Evolutionary conservation across 208 protist species (phyloP).

Genomic region (Trypanosoma caninum): DNA sequence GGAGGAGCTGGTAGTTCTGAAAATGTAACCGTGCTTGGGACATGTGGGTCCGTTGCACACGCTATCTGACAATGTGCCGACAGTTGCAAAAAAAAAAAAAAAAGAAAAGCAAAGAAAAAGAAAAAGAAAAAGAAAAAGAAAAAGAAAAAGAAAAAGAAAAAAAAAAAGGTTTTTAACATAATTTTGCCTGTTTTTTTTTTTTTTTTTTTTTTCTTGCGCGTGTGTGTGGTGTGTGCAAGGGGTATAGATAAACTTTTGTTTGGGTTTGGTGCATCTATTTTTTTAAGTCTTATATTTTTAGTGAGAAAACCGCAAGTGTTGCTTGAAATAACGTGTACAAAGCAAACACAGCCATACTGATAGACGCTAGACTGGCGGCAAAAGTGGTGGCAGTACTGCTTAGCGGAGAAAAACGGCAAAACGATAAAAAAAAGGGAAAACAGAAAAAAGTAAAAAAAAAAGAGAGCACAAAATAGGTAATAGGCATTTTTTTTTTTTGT

Average conservation of each 20-base stretch:
- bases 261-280: too few species aligned
- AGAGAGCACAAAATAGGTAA: not conserved
- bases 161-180: not conserved
- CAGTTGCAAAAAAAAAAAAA: not conserved
- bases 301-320: too few species aligned
- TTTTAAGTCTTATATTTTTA: too few species aligned
- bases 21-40: too few species aligned
- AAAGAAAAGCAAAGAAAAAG: not conserved
- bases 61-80: not conserved
- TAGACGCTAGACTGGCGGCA: too few species aligned
- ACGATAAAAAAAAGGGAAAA: not conserved
- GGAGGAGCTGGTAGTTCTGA: too few species aligned
- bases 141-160: slow-evolving; percentile 14
- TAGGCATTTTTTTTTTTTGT: not conserved
- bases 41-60: too few species aligned
- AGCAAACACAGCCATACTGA: not conserved
- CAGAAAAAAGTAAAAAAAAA: not conserved
- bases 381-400: too few species aligned
- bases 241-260: too few species aligned
- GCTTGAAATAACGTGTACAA: too few species aligned
- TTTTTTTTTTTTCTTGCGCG: slow-evolving; percentile 6
- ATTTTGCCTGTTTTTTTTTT: not conserved
- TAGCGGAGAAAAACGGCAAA: not conserved
- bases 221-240: not conserved
- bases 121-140: not conserved